These are phyloP conservation scores for Lophiostoma macrostomum DNA, from an alignment of 495 filamentous ascomycete genomes.

Conservation along the genomic window DNA sequence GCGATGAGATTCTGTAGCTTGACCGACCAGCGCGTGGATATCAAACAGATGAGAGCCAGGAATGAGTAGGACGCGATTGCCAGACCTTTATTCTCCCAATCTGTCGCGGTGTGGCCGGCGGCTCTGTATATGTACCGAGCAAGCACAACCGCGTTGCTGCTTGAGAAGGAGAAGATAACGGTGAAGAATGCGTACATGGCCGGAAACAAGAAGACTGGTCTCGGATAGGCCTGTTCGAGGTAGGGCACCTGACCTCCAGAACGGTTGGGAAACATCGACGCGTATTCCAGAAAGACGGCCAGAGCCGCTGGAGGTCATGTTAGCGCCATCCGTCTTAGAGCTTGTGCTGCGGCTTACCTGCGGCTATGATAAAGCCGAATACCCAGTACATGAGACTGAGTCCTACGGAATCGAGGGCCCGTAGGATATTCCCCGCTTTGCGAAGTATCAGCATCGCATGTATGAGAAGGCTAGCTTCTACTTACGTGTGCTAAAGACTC, in stretches of 20 bases:
- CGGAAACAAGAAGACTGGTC: constrained; percentile 10
- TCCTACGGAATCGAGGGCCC: constrained; percentile 9
- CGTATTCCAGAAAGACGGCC: constrained; percentile 14
- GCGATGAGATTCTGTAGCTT: constrained; percentile 11
- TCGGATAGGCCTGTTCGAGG: constrained; percentile 18
- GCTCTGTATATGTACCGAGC: constrained; percentile 11
- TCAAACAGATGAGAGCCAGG: constrained; percentile 3
- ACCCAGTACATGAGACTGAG: constrained; percentile 23
- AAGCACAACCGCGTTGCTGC: constrained; percentile 19
- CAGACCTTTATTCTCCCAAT: constrained; percentile 20
- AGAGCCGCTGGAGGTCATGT: constrained; percentile 4
- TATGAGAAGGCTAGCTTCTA: background rate
- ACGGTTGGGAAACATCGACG: constrained; percentile 17
- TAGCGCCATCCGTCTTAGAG: background rate
- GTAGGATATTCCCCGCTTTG: constrained; percentile 10
- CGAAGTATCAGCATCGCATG: background rate
- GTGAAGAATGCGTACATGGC: constrained; percentile 12
- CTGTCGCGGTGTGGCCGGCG: constrained; percentile 10
- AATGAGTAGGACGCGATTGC: constrained; percentile 11
- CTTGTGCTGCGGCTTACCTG: background rate
- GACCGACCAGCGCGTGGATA: constrained; percentile 14
- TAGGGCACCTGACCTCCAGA: constrained; percentile 17
- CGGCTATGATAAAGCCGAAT: constrained; percentile 10
- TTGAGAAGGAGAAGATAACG: constrained; percentile 17
- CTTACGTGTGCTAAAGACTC: constrained; percentile 20